A percentile compares a stretch with the other conserved stretches of the same genome.
phyloP scores from a whole-genome alignment of 2,329 filamentous ascomycete species.

The Fusarium buxicola region DNA sequence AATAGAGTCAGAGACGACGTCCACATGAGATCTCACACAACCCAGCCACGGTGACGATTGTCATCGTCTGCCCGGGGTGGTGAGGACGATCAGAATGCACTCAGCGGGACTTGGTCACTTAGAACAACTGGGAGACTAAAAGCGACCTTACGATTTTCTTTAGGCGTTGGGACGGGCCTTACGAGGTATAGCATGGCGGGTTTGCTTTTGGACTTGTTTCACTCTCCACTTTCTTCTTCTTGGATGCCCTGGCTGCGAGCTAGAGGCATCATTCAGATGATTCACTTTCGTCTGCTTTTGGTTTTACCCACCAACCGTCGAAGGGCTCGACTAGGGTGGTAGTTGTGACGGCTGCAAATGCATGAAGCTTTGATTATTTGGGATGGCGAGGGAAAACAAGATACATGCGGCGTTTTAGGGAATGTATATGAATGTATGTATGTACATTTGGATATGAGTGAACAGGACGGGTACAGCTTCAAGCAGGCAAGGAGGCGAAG shows the following conservation, averaged over 20 bases:
- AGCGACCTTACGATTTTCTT: conserved; percentile 37
- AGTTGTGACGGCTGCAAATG: conserved; percentile 44
- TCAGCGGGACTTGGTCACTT: conserved; percentile 4
- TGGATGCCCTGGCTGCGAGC: conserved; percentile 17
- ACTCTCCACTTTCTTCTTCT: conserved; percentile 37
- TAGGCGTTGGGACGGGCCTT: conserved; percentile 39
- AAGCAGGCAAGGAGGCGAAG: conserved; percentile 31
- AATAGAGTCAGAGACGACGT: conserved; percentile 15
- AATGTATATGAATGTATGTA: conserved; percentile 36
- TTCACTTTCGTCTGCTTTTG: conserved; percentile 31
- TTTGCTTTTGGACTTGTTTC: conserved; percentile 38
- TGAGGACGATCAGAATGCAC: neutral
- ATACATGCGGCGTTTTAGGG: conserved; percentile 43
- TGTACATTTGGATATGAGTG: conserved; percentile 24
- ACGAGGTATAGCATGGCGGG: conserved; percentile 41
- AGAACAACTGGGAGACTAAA: conserved; percentile 11
- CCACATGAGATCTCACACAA: neutral
- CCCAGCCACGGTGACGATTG: neutral
- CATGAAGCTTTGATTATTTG: conserved; percentile 41
- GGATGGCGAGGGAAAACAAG: conserved; percentile 40
- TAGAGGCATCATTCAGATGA: conserved; percentile 25
- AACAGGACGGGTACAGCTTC: conserved; percentile 14
- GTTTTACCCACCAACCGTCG: conserved; percentile 38
- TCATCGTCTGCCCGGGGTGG: neutral
- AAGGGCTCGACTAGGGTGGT: conserved; percentile 44